phyloP scores from a whole-genome alignment of 768 basidiomycete genomes.

The Kwoniella dendrophila region DNA sequence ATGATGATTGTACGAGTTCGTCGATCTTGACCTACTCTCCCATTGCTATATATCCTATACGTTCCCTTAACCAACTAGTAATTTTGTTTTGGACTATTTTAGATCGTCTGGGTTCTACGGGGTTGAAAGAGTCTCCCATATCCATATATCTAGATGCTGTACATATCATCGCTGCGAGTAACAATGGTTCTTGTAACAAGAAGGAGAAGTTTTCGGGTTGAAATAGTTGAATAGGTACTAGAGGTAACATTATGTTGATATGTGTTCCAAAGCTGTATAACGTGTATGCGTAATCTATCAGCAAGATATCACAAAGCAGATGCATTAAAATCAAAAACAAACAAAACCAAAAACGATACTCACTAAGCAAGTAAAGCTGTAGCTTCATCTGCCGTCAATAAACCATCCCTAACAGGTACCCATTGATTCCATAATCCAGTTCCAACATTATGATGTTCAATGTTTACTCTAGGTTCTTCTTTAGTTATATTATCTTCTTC shows the following conservation, averaged over 20 bases:
- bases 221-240: slow-evolving; percentile 2
- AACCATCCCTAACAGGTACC: slow-evolving; percentile 10
- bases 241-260: slow-evolving; percentile 4
- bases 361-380: slow-evolving; percentile 3
- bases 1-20: too few species aligned
- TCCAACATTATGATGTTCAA: slow-evolving; percentile 4
- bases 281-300: not conserved
- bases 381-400: slow-evolving; percentile 8
- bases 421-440: slow-evolving; percentile 13
- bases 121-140: slow-evolving; percentile 2
- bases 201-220: slow-evolving; percentile 8
- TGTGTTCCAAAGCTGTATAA: slow-evolving; percentile 1
- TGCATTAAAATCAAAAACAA: not conserved
- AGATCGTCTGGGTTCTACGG: not conserved
- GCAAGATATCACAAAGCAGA: too few species aligned
- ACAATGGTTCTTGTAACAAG: not conserved
- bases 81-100: slow-evolving; percentile 4
- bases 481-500: not conserved
- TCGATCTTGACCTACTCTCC: slow-evolving; percentile 4
- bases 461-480: not conserved
- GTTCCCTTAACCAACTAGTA: not conserved
- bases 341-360: not conserved
- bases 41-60: slow-evolving; percentile 9
- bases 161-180: slow-evolving; percentile 6
- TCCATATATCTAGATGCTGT: slow-evolving; percentile 10